Evolutionary conservation across 148 eudicot genomes (phyloP), one percentile per base, ranked within the genome.

Genomic region (Rhododendron williamsianum): DNA sequence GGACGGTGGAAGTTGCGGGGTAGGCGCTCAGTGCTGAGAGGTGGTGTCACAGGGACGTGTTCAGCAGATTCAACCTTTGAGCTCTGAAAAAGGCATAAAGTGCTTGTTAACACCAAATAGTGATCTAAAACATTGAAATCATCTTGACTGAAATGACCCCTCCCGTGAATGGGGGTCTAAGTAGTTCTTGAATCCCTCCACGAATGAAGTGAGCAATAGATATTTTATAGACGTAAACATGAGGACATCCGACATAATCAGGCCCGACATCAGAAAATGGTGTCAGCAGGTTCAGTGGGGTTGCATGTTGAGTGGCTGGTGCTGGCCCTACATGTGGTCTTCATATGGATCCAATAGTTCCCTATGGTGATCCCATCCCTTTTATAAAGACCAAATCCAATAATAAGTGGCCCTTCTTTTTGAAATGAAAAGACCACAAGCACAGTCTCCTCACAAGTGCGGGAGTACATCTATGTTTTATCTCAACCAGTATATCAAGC

Each of bases 31-130:
- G 94, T 94, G 84, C 88, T 89, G 67, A 96, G 87, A 12, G 95
- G 93, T 67, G 99, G 99, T 56, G 99, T 96, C 82, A 89, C 91
- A 21, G 99, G 98, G 88, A 96, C 94, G 63, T 88, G 92, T 87
- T 89, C 93, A 49, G 79, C 88, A 60, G 98, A 93, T 78, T 87
- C 96, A 69, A 91, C 84, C 89, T 89, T 95, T 58, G 93, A 87
- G 90, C 71, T 89, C 98, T 96, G 92, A 27, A 85, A 81, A 52
- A 77, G 7, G 21, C n/a, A 33, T 73, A 72, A 79, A 35, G 49
- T 45, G n/a, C 12, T 21, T 60, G 35, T 56, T 74, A 80, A 52
- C 33, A 33, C 51, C 71, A 76, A 15, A 51, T 38, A 65, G 76
- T 38, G 77, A 51, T 49, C 36, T 25, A 30, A 69, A 43, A 23